A percentile compares a stretch with the other conserved stretches of the same genome.
Evolutionary conservation across 805 yeast genomes (phyloP).

Genomic region (Yarrowia sp.): DNA sequence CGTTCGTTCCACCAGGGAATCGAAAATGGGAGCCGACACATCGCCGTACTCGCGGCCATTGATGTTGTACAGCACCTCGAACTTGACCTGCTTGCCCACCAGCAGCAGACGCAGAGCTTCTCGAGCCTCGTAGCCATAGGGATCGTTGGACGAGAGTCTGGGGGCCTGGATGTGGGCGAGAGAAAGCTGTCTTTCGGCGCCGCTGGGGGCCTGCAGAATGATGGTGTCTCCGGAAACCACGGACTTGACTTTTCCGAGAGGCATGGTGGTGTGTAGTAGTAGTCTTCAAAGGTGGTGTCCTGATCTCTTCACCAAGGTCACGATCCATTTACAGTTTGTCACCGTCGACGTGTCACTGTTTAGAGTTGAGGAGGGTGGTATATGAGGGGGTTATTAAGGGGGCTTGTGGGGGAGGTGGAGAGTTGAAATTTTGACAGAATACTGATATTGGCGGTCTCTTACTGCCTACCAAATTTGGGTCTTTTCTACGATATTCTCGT

Average conservation of each 20-base stretch:
- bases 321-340: constrained; percentile 24
- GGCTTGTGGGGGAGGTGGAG: too few species aligned
- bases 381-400: too few species aligned
- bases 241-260: constrained; percentile 68
- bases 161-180: constrained; percentile 72
- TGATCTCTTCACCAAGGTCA: neutral
- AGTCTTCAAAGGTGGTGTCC: neutral
- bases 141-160: constrained; percentile 53
- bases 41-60: constrained; percentile 73
- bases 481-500: too few species aligned
- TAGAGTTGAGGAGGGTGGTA: neutral
- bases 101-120: constrained; percentile 67
- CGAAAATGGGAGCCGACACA: constrained; percentile 66
- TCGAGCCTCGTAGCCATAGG: constrained; percentile 62
- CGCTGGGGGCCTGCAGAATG: constrained; percentile 59
- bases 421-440: too few species aligned
- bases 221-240: constrained; percentile 76
- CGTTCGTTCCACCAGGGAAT: constrained; percentile 63
- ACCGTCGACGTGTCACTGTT: constrained; percentile 13
- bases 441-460: too few species aligned
- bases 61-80: constrained; percentile 61
- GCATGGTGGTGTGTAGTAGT: constrained; percentile 14
- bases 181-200: constrained; percentile 64
- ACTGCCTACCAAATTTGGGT: too few species aligned
- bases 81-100: constrained; percentile 68